phyloP scores from a whole-genome alignment of 2,329 filamentous ascomycete species.

The Pseudofabraea citricarpa region DNA sequence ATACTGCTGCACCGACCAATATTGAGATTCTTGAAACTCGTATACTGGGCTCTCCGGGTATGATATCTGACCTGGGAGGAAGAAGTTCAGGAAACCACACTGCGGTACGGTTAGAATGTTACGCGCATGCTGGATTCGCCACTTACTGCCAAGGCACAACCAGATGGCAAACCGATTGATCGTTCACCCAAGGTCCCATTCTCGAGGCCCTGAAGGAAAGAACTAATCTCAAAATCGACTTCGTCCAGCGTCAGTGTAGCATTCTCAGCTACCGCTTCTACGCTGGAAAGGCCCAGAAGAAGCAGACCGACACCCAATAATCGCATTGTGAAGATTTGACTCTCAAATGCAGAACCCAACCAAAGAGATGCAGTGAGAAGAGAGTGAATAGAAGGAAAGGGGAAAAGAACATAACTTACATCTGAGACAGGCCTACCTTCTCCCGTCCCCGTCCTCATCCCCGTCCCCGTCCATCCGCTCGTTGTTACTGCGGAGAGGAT shows the following conservation, averaged over 20 bases:
- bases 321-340: constrained; percentile 1
- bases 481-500: too few species aligned
- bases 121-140: neutral
- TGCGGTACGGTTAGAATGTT: neutral
- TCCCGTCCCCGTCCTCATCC: too few species aligned
- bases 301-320: neutral
- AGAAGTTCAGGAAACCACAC: constrained; percentile 13
- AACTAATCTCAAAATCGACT: neutral
- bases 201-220: neutral
- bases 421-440: too few species aligned
- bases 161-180: neutral
- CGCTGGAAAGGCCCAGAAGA: neutral
- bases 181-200: neutral
- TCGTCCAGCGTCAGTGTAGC: neutral
- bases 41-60: constrained; percentile 12
- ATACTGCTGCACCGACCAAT: constrained; percentile 7
- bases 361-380: too few species aligned
- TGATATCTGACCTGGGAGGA: constrained; percentile 10
- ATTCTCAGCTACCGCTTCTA: neutral
- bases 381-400: too few species aligned
- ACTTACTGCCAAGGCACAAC: neutral
- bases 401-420: too few species aligned
- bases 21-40: constrained; percentile 10
- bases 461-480: too few species aligned
- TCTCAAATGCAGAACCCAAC: too few species aligned